Conservation (phyloP, 2,329 filamentous ascomycete species). For the Colletotrichum magnum region DNA sequence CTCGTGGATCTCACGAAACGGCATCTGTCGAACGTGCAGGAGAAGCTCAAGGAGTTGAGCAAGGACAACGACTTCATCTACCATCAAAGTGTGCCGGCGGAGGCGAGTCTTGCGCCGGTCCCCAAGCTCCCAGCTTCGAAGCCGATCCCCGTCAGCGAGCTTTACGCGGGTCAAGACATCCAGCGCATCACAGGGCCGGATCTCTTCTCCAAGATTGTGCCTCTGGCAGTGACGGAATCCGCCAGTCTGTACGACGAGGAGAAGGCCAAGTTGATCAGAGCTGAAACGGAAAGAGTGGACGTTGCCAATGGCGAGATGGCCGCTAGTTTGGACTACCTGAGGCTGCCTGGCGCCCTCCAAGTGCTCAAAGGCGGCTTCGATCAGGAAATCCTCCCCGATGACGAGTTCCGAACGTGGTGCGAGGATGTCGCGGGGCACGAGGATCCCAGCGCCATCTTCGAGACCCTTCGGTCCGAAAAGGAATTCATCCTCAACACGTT, state of each 20-base stretch:
- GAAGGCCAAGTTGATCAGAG: conserved; percentile 94
- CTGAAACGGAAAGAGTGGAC: conserved; percentile 94
- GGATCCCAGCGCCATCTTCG: conserved; percentile 83
- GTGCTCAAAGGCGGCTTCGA: conserved; percentile 94
- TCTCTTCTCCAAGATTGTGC: conserved; percentile 96
- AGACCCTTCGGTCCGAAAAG: conserved; percentile 83
- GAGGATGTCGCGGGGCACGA: conserved; percentile 91
- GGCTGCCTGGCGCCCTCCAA: conserved; percentile 89
- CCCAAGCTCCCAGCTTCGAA: conserved; percentile 95
- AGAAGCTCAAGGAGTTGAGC: conserved; percentile 80
- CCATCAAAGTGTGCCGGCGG: conserved; percentile 89
- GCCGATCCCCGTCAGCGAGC: conserved; percentile 94
- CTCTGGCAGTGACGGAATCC: conserved; percentile 94
- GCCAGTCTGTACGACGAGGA: conserved; percentile 98
- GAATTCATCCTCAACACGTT: conserved; percentile 79
- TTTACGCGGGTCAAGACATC: conserved; percentile 98
- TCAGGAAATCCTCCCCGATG: conserved; percentile 88
- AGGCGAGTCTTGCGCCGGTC: conserved; percentile 85
- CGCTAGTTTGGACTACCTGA: conserved; percentile 92
- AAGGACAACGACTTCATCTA: conserved; percentile 99
- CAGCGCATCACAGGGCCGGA: conserved; percentile 97
- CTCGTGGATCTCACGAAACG: conserved; percentile 88
- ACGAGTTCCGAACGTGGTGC: conserved; percentile 95
- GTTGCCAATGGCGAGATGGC: conserved; percentile 96
- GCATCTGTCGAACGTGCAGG: conserved; percentile 84